Conservation (phyloP, 768 basidiomycete genomes). For the Tylopilus intermedius region DNA sequence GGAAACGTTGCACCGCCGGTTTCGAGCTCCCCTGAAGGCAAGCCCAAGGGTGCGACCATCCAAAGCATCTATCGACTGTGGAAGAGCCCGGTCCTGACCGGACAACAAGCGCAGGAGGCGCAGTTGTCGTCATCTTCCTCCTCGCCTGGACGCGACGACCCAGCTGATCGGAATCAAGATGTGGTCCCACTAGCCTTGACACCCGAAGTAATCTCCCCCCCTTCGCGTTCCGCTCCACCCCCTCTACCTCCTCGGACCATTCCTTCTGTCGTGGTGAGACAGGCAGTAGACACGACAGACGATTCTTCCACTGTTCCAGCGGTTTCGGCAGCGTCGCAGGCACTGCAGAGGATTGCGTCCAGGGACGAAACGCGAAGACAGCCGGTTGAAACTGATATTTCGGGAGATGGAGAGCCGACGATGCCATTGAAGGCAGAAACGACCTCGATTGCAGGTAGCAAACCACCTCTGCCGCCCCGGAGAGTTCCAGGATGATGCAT, state of each 20-base stretch:
- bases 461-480: constrained; percentile 36
- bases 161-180: constrained; percentile 25
- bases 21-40: constrained; percentile 37
- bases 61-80: constrained; percentile 72
- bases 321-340: constrained; percentile 44
- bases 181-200: constrained; percentile 28
- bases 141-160: constrained; percentile 10
- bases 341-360: constrained; percentile 53
- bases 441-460: constrained; percentile 12
- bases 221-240: constrained; percentile 31
- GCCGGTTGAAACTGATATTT: constrained; percentile 19
- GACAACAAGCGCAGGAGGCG: constrained; percentile 24
- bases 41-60: constrained; percentile 48
- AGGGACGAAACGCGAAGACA: constrained; percentile 37
- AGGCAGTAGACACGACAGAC: constrained; percentile 25
- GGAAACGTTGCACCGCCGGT: constrained; percentile 60
- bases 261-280: constrained; percentile 28
- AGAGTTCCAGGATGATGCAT: constrained; percentile 13
- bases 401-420: constrained; percentile 4
- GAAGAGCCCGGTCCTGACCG: constrained; percentile 46
- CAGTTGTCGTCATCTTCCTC: constrained; percentile 4
- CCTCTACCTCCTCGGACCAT: constrained; percentile 42
- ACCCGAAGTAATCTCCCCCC: constrained; percentile 16
- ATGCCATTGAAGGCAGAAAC: constrained; percentile 2
- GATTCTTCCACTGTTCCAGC: constrained; percentile 16